Conservation (phyloP, 2,329 filamentous ascomycete species). For the Torrubiellomyces zombiae region DNA sequence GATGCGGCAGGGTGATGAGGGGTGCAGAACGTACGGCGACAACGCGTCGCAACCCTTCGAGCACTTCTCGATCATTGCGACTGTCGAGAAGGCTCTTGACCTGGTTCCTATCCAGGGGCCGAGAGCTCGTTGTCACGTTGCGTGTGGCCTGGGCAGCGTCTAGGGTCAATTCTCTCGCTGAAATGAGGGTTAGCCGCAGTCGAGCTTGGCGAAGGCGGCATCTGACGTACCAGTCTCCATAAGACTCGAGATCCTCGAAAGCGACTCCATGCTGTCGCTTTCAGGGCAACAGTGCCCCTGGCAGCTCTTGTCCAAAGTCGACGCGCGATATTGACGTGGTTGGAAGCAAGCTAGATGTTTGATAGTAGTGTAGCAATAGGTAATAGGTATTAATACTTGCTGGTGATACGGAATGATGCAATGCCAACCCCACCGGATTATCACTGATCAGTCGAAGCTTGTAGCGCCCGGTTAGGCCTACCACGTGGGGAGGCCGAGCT, state of each 20-base stretch:
- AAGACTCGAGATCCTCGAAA: conserved; percentile 82
- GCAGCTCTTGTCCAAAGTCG: conserved; percentile 1
- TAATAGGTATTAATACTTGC: too few species aligned
- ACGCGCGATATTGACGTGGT: conserved; percentile 4
- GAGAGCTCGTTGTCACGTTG: conserved; percentile 41
- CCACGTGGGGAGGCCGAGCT: too few species aligned
- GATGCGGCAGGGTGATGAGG: conserved; percentile 1
- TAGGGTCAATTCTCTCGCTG: conserved; percentile 91
- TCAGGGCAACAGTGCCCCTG: conserved; percentile 5
- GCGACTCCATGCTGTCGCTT: conserved; percentile 66
- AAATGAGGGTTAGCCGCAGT: conserved; percentile 7
- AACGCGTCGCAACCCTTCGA: conserved; percentile 80
- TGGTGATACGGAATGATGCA: too few species aligned
- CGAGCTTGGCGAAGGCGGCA: conserved; percentile 1
- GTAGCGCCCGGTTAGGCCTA: too few species aligned
- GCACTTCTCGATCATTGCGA: conserved; percentile 77
- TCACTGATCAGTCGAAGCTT: too few species aligned
- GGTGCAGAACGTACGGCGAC: conserved; percentile 49
- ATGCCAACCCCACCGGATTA: too few species aligned
- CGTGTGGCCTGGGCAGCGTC: conserved; percentile 87
- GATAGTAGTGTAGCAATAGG: too few species aligned
- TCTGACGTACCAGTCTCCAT: conserved; percentile 68
- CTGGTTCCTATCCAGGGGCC: conserved; percentile 59
- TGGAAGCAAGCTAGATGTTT: too few species aligned
- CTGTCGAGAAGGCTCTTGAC: conserved; percentile 93